Conservation (phyloP, 192 early-diverging fungal genomes). For the Ambispora gerdemannii region DNA sequence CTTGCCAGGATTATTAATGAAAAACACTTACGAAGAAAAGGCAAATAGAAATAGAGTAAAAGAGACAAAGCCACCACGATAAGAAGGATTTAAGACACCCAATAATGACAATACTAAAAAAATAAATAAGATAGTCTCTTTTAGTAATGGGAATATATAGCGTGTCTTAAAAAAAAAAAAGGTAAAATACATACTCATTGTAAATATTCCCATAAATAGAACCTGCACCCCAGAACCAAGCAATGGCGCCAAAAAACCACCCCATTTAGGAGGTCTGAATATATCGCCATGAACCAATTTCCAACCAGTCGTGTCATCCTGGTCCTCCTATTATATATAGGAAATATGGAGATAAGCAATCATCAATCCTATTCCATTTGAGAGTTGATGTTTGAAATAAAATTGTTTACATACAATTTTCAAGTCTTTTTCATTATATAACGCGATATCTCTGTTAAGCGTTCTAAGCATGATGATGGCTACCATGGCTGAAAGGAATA, state of each 20-base stretch:
- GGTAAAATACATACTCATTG: constrained; percentile 37
- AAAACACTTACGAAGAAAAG: constrained; percentile 44
- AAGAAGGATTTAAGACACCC: constrained; percentile 61
- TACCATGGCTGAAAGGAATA: constrained; percentile 65
- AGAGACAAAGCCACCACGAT: constrained; percentile 61
- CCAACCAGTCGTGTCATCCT: constrained; percentile 73
- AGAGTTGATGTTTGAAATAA: no score
- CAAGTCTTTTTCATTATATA: constrained; percentile 48
- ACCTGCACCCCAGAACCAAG: constrained; percentile 74
- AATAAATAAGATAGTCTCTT: neutral
- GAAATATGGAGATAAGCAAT: neutral
- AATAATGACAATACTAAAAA: constrained; percentile 49
- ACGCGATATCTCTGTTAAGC: constrained; percentile 56
- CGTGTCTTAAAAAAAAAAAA: neutral
- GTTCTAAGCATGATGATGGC: constrained; percentile 67
- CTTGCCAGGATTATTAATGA: neutral
- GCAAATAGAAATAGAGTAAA: constrained; percentile 56
- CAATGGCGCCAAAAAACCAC: constrained; percentile 64
- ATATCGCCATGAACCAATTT: constrained; percentile 77
- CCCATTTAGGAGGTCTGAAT: constrained; percentile 63
- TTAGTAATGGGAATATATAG: neutral
- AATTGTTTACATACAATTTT: constrained; percentile 22
- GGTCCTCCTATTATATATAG: constrained; percentile 46
- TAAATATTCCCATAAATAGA: constrained; percentile 52
- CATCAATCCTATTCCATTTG: neutral